Percentiles rank a stretch among this genome's conserved stretches.
These are phyloP conservation scores for Bacterosira constricta DNA, from an alignment of 108 stramenopile genomes.

Conservation along the genomic window DNA sequence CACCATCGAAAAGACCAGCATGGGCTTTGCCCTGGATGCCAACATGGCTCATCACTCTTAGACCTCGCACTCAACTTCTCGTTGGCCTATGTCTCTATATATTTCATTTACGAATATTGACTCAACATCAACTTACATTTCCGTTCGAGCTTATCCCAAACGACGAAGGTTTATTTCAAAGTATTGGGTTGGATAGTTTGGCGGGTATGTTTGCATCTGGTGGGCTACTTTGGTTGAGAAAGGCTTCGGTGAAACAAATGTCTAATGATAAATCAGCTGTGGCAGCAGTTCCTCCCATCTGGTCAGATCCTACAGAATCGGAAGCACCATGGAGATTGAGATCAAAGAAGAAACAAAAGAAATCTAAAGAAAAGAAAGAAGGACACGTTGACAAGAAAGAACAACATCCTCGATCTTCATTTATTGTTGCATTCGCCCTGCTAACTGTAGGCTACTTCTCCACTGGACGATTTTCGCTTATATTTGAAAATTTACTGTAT, in stretches of 20 bases:
- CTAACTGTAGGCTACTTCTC: slow-evolving; percentile 77
- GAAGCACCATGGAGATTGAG: slow-evolving; percentile 51
- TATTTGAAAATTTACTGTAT: slow-evolving; percentile 81
- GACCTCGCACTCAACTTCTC: slow-evolving; percentile 56
- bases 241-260: slow-evolving; percentile 3
- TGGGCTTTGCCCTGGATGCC: slow-evolving; percentile 77
- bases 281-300: slow-evolving; percentile 33
- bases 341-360: slow-evolving; percentile 6
- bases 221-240: slow-evolving; percentile 34
- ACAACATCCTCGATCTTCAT: slow-evolving; percentile 43
- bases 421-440: slow-evolving; percentile 52
- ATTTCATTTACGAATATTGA: slow-evolving; percentile 73
- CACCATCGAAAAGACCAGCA: slow-evolving; percentile 27
- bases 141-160: slow-evolving; percentile 91
- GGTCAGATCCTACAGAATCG: slow-evolving; percentile 31
- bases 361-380: slow-evolving; percentile 2
- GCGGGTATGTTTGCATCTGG: slow-evolving; percentile 68
- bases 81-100: slow-evolving; percentile 52
- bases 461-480: slow-evolving; percentile 73
- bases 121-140: slow-evolving; percentile 75
- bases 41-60: slow-evolving; percentile 56
- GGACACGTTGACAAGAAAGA: background rate
- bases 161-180: slow-evolving; percentile 79
- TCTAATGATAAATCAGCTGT: background rate
- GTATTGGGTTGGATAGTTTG: slow-evolving; percentile 80